phyloP scores from a whole-genome alignment of 2,329 filamentous ascomycete genomes.

The Fonsecaea pugnacius region DNA sequence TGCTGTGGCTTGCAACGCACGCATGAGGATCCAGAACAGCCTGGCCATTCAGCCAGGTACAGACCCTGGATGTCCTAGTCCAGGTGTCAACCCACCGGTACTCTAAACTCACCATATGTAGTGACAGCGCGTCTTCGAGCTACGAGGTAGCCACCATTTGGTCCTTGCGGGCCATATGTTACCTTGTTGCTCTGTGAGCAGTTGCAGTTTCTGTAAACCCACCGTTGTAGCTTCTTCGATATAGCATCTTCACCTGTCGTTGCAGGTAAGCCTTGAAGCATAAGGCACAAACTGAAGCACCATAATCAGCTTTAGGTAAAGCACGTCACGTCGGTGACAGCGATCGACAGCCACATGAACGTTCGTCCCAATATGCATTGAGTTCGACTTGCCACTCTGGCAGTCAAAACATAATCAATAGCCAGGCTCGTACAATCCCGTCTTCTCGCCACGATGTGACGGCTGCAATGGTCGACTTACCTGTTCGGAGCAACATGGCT shows the following conservation, averaged over 20 bases:
- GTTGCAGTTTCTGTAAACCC: background rate
- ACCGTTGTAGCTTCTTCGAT: background rate
- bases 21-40: background rate
- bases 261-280: background rate
- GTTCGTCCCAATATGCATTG: background rate
- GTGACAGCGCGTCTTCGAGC: background rate
- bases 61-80: background rate
- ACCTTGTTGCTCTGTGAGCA: background rate
- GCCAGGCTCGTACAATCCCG: background rate
- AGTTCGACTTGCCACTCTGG: background rate
- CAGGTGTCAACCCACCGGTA: background rate
- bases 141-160: background rate
- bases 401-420: background rate
- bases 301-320: background rate
- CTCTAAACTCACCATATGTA: background rate
- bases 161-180: background rate
- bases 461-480: conserved; percentile 1
- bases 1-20: background rate
- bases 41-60: background rate
- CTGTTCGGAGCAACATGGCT: background rate
- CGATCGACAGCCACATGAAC: background rate
- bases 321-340: background rate
- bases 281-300: background rate
- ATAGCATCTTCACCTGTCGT: background rate
- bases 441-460: background rate